Evolutionary conservation across 768 basidiomycete species (phyloP).

Genomic region (Gyrodon lividus): DNA sequence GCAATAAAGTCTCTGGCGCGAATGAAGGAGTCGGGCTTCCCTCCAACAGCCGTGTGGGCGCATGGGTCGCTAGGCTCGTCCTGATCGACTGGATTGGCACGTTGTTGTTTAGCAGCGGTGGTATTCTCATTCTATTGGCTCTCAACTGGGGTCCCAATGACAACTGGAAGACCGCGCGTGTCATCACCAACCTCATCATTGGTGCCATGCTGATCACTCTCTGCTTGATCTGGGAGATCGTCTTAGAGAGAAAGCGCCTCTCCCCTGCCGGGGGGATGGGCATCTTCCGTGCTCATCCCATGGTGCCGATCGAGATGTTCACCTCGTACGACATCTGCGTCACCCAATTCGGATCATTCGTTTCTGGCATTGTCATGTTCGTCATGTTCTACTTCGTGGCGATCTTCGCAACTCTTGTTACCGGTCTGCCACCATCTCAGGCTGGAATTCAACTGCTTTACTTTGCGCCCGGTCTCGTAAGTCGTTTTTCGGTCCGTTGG

Average conservation of each 20-base stretch:
- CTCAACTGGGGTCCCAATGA: conserved; percentile 49
- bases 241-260: conserved; percentile 32
- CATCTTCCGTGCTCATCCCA: conserved; percentile 36
- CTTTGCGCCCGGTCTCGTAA: conserved; percentile 49
- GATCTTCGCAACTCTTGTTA: conserved; percentile 50
- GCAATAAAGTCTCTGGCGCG: conserved; percentile 27
- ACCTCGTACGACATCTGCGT: conserved; percentile 41
- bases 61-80: conserved; percentile 29
- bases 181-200: conserved; percentile 48
- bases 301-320: conserved; percentile 48
- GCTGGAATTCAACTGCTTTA: conserved; percentile 48
- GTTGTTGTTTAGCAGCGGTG: conserved; percentile 41
- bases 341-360: conserved; percentile 37
- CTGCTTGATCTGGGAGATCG: conserved; percentile 44
- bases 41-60: not conserved
- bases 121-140: conserved; percentile 47
- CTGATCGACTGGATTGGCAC: conserved; percentile 50
- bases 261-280: conserved; percentile 1
- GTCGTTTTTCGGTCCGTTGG: conserved; percentile 4
- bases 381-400: conserved; percentile 56
- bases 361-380: conserved; percentile 47
- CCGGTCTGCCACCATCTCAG: conserved; percentile 37
- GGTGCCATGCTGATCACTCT: conserved; percentile 41
- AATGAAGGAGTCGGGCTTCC: conserved; percentile 15
- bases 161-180: conserved; percentile 40